Percentiles rank a stretch among this genome's conserved stretches.
phyloP scores from a whole-genome alignment of 129 eudicot species.

The Centaurea solstitialis region DNA sequence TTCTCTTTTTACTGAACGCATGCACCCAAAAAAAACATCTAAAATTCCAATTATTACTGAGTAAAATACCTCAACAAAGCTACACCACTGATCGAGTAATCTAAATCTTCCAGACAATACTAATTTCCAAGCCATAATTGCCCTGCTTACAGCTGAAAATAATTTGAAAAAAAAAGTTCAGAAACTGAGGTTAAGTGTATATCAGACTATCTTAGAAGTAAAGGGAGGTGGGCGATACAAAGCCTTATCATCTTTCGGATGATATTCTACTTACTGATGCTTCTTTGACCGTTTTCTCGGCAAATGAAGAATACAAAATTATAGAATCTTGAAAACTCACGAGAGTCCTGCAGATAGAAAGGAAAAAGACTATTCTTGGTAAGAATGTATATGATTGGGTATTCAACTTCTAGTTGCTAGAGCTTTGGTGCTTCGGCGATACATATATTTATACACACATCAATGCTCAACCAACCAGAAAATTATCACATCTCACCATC shows the following conservation, averaged over 20 bases:
- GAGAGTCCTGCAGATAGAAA: constrained; percentile 47
- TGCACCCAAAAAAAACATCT: not conserved
- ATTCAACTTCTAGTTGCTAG: not conserved
- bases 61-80: constrained; percentile 69
- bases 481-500: constrained; percentile 38
- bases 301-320: constrained; percentile 84
- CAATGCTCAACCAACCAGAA: not conserved
- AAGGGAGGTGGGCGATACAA: constrained; percentile 5
- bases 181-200: not conserved
- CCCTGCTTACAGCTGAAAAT: constrained; percentile 74
- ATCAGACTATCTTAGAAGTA: constrained; percentile 2
- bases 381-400: not conserved
- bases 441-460: not conserved
- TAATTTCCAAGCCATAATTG: constrained; percentile 75
- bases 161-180: not conserved
- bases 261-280: constrained; percentile 60
- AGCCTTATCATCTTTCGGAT: not conserved
- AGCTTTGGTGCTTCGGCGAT: constrained; percentile 11
- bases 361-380: not conserved
- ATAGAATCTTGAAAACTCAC: constrained; percentile 79
- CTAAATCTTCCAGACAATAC: constrained; percentile 82
- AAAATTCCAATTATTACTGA: not conserved
- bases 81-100: constrained; percentile 82
- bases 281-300: constrained; percentile 86
- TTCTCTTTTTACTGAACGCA: not conserved